Evolutionary conservation across 805 yeast species (phyloP).

Genomic region (Kluyveromyces aestuarii): DNA sequence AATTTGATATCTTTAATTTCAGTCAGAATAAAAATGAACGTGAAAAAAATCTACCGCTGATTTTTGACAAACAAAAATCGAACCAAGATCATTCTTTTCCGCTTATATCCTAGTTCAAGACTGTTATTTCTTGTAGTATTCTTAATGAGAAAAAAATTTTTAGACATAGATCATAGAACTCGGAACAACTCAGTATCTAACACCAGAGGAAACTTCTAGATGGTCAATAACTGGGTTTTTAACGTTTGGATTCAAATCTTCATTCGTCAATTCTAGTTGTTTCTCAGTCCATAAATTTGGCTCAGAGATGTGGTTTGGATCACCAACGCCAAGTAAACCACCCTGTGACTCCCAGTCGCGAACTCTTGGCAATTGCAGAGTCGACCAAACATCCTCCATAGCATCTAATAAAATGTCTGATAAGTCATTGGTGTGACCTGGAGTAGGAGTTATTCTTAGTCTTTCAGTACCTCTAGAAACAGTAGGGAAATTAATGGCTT

Average conservation of each 20-base stretch:
- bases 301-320: slow-evolving; percentile 34
- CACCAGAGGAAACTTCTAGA: slow-evolving; percentile 65
- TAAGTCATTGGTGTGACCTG: slow-evolving; percentile 78
- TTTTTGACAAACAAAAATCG: too few species aligned
- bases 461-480: slow-evolving; percentile 95
- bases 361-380: slow-evolving; percentile 65
- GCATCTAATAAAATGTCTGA: slow-evolving; percentile 71
- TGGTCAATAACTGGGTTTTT: slow-evolving; percentile 52
- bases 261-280: slow-evolving; percentile 56
- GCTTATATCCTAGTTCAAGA: too few species aligned
- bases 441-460: slow-evolving; percentile 96
- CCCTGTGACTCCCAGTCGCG: slow-evolving; percentile 71
- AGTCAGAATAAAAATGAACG: too few species aligned
- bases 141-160: too few species aligned
- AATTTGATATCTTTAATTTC: too few species aligned
- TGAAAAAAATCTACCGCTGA: too few species aligned
- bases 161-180: too few species aligned
- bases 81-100: too few species aligned
- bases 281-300: slow-evolving; percentile 83
- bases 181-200: slow-evolving; percentile 9
- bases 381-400: slow-evolving; percentile 70
- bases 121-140: too few species aligned
- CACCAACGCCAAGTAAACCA: slow-evolving; percentile 90
- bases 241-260: slow-evolving; percentile 60
- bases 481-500: slow-evolving; percentile 97